Evolutionary conservation across 2,329 filamentous ascomycete species (phyloP), one percentile per base, ranked within the genome.

Genomic region (Tolypocladium guangdongense): DNA sequence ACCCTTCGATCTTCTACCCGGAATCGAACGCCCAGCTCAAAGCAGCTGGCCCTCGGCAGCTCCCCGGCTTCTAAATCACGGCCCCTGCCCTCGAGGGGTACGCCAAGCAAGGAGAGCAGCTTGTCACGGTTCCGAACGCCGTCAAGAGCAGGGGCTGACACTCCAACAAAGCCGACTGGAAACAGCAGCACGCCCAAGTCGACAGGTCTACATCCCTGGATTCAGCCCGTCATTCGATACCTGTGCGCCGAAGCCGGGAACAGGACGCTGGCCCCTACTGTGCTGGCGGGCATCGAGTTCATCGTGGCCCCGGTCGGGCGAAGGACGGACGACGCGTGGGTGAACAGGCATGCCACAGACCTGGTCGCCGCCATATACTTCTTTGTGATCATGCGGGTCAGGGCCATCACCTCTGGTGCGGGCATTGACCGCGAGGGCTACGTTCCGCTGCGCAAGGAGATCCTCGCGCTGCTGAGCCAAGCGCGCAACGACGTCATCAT

Each of bases 221-320:
- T 86, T n/a, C 82, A 83, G 63, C 81, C 84, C 1, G 77, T 81
- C 0, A 81, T 89, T 10, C 79, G 86, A 27, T 78, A 77, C 54
- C 68, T 95, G 12, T 71, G 86, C 65, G 77, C 76, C 39, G 76
- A 78, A 27, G 75, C 89, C 11, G 74, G 76, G 1, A 80, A 83
- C 0, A 76, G 79, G 7, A 75, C 74, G 4, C 77, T 90, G 3
- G 82, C 81, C 0, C 86, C 87, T 0, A 87, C 90, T 52, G 78
- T 95, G 0, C 80, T 88, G 49, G 85, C 88, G 0, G 90, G 88
- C 1, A 77, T 90, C 51, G 85, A 86, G 73, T 70, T 73, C 20
- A 76, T 81, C 49, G 60, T 75, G 12, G 64, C 67, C 1, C 73
- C 74, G 0, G 66, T 67, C 14, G 75, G 76, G n/a, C 65, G 62